Evolutionary conservation across 2,329 filamentous ascomycete genomes (phyloP), one percentile per base, ranked within the genome.

Genomic region (Microsporum canis): DNA sequence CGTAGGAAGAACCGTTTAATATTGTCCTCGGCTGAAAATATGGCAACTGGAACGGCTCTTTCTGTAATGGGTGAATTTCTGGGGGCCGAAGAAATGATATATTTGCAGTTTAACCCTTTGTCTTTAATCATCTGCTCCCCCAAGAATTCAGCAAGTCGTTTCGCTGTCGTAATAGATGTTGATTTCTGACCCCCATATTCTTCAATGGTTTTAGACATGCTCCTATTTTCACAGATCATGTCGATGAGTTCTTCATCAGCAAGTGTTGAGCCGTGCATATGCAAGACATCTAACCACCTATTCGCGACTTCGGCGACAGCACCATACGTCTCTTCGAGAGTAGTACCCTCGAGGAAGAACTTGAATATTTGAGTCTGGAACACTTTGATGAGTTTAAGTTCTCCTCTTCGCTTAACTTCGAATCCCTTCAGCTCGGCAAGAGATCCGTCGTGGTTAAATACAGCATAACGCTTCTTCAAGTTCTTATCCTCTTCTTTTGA

Each of bases 401-500:
- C 94, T 79, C 94, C 94, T 83, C 94, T 84, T 72, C 94, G 87
- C 79, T 99, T 99, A 66, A 99, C 86, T 70, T 99, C 94, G 70
- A 99, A 99, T 4, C 94, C 94, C 71, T 99, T 99, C 70, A 99
- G 75, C 72, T 99, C 94, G 12, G 94, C 94, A 59, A 99, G 80
- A 73, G 87, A 95, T 43, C 95, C 94, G 69, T 99, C 94, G 64
- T 97, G 89, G 70, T 99, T 99, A 82, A 99, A 99, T 3, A 99
- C 94, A 45, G 95, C 94, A 72, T 99, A 99, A 70, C 94, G 86
- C 77, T 99, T 99, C 79, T 99, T 99, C 82, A 99, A 80, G 75
- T 99, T 99, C 79, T 97, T 99, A 78, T 97, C 92, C 74, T 97
- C 94, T 72, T 99, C 94, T 72, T 99, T 97, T 0, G 92, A 97